Evolutionary conservation across 1,284 basidiomycete genomes (phyloP).

Genomic region (Wolfiporia cocos): DNA sequence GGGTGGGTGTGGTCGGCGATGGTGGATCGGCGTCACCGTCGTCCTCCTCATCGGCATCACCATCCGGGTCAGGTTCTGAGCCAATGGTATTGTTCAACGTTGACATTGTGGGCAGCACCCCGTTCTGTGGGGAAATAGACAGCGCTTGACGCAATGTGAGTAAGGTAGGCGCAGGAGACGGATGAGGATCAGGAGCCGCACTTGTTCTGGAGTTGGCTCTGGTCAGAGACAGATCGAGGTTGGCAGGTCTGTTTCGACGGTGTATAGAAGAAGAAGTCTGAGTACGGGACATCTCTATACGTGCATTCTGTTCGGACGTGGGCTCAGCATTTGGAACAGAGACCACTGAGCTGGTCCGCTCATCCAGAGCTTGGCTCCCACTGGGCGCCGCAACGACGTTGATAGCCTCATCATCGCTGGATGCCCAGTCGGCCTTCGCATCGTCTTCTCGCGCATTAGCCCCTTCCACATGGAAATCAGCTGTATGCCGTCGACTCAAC

Average conservation of each 20-base stretch:
- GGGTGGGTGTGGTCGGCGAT: slow-evolving; percentile 29
- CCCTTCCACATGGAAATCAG: slow-evolving; percentile 20
- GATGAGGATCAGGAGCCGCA: slow-evolving; percentile 36
- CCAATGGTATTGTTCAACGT: slow-evolving; percentile 15
- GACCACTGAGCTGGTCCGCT: slow-evolving; percentile 62
- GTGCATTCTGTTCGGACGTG: slow-evolving; percentile 9
- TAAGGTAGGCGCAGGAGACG: slow-evolving; percentile 59
- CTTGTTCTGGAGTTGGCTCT: slow-evolving; percentile 29
- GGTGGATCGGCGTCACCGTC: slow-evolving; percentile 35
- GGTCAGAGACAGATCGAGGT: slow-evolving; percentile 51
- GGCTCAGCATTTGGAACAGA: slow-evolving; percentile 26
- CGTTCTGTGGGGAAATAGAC: slow-evolving; percentile 15
- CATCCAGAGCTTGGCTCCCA: slow-evolving; percentile 73
- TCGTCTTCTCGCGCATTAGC: slow-evolving; percentile 35
- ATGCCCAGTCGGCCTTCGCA: slow-evolving; percentile 59
- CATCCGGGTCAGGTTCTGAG: slow-evolving; percentile 32
- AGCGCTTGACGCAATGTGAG: slow-evolving; percentile 59
- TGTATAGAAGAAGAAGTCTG: slow-evolving; percentile 21
- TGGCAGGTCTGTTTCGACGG: slow-evolving; percentile 54
- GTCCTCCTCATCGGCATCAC: slow-evolving; percentile 58
- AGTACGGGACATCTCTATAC: slow-evolving; percentile 23
- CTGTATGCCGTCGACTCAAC: slow-evolving; percentile 25
- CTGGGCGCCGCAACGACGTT: slow-evolving; percentile 72
- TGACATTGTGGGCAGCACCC: slow-evolving; percentile 9
- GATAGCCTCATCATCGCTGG: slow-evolving; percentile 80